Percentiles rank a stretch among this genome's conserved stretches.
These are phyloP conservation scores for Chaetomiaceae sp. DNA, from an alignment of 2,329 filamentous ascomycete genomes.

Conservation along the genomic window DNA sequence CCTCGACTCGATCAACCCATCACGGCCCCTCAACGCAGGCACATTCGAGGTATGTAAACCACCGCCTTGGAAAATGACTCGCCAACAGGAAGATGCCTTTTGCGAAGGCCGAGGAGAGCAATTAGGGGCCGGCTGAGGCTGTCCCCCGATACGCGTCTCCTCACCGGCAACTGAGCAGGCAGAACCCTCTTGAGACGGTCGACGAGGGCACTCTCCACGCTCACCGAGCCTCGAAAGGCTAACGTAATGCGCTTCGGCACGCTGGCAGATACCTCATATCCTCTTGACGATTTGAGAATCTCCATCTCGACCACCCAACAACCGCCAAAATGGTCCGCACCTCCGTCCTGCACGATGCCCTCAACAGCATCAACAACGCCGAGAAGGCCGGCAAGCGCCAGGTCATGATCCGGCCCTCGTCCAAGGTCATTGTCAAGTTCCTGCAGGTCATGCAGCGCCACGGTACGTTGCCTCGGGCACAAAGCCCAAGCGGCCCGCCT, in stretches of 20 bases:
- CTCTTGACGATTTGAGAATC: conserved; percentile 73
- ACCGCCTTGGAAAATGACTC: conserved; percentile 26
- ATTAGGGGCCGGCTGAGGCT: conserved; percentile 42
- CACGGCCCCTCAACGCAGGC: conserved; percentile 21
- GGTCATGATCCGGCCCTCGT: conserved; percentile 94
- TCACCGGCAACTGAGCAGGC: conserved; percentile 60
- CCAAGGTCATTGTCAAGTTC: conserved; percentile 99
- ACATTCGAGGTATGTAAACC: conserved; percentile 30
- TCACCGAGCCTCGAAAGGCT: conserved; percentile 57
- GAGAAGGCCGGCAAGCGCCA: conserved; percentile 99
- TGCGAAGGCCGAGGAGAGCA: conserved; percentile 56
- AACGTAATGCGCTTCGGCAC: conserved; percentile 49
- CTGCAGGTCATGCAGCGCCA: conserved; percentile 98
- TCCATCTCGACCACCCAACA: conserved; percentile 42
- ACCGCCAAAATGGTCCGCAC: conserved; percentile 97
- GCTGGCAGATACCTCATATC: conserved; percentile 60
- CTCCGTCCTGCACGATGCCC: conserved; percentile 98
- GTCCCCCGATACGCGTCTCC: conserved; percentile 56
- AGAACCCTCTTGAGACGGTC: conserved; percentile 58
- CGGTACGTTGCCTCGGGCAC: conserved; percentile 62
- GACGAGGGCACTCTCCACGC: conserved; percentile 66
- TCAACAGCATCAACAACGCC: conserved; percentile 99
- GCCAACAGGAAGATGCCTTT: conserved; percentile 29
- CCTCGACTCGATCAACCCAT: conserved; percentile 14
- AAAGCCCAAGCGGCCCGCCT: background rate